Base-by-base conservation (phyloP, 345 rosid genomes). In the Mangifera indica region DNA sequence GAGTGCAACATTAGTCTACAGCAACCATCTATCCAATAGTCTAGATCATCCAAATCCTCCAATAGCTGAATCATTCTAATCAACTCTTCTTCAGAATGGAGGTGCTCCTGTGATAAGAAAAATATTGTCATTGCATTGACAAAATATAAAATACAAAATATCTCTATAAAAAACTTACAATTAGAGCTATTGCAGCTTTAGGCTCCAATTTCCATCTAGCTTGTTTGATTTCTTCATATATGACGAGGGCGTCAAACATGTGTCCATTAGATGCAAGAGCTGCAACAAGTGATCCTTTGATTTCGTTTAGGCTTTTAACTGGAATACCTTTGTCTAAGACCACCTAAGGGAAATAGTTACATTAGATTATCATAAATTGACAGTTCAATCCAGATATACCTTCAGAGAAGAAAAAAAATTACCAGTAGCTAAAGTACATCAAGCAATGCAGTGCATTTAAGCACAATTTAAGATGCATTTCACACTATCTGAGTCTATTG, bases 261-360 rank as follows among this genome's bases (percentile, higher is more conserved):
- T 79, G 81, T 69, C 90, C 93, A 76, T 78, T 75, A 51, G 83
- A 83, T 59, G 93, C 98, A 75, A 95, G 87, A 73, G 95, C 87
- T 13, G 85, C 72, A 45, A 90, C 78, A 60, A 93, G 92, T 21
- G 10, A 80, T 66, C 94, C 81, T 80, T 83, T 91, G 63, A 93
- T 81, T 80, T 90, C 96, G 66, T 77, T 81, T 65, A 76, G 72
- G 82, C 62, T 62, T 65, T 65, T 78, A 66, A 60, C 60, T 0
- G 87, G 87, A 74, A 90, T 73, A 67, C 73, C 82, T 58, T 78
- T 57, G 69, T 86, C 90, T 25, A 72, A 17, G 49, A 85, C 72
- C 76, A 94, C 91, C 98, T 94, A 69, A 3, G 44, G 66, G 17
- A 71, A 70, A 60, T 56, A 18, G 18, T 14, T 61, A 73, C 46